A percentile compares a stretch with the other conserved stretches of the same genome.
phyloP scores from a whole-genome alignment of 2,329 filamentous ascomycete genomes.

The Calonectria hawksworthii region DNA sequence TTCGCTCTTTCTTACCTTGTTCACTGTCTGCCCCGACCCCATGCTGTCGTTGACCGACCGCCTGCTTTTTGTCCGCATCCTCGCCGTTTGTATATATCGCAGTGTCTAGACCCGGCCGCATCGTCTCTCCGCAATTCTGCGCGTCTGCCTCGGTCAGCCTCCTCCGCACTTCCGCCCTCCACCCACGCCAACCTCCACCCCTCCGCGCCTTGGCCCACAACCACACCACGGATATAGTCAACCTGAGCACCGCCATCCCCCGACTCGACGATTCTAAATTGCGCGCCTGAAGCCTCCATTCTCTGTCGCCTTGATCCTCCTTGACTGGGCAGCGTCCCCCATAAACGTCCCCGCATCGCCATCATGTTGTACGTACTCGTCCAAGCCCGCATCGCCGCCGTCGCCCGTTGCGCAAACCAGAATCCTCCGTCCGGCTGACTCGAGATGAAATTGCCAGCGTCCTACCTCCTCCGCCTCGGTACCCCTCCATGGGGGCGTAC shows the following conservation, averaged over 20 bases:
- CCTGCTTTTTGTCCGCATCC: not conserved
- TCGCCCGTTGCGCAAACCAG: slow-evolving; percentile 25
- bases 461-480: slow-evolving; percentile 87
- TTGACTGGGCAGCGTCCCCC: slow-evolving; percentile 8
- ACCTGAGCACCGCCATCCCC: slow-evolving; percentile 3
- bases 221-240: not conserved
- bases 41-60: not conserved
- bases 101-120: not conserved
- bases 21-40: not conserved
- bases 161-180: slow-evolving; percentile 26
- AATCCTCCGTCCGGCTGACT: slow-evolving; percentile 34
- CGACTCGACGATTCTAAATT: slow-evolving; percentile 5
- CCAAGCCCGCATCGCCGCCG: slow-evolving; percentile 12
- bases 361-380: slow-evolving; percentile 45
- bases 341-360: slow-evolving; percentile 11
- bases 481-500: slow-evolving; percentile 80
- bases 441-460: slow-evolving; percentile 67
- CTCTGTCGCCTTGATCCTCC: not conserved
- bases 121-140: slow-evolving; percentile 6
- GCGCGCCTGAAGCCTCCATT: not conserved
- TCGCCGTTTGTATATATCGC: not conserved
- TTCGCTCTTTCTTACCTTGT: not conserved
- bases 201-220: slow-evolving; percentile 16
- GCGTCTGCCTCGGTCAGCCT: slow-evolving; percentile 25
- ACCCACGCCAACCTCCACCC: slow-evolving; percentile 23